These are phyloP conservation scores for Ophiosphaerella korrae DNA, from an alignment of 2,329 filamentous ascomycete species.

Conservation along the genomic window DNA sequence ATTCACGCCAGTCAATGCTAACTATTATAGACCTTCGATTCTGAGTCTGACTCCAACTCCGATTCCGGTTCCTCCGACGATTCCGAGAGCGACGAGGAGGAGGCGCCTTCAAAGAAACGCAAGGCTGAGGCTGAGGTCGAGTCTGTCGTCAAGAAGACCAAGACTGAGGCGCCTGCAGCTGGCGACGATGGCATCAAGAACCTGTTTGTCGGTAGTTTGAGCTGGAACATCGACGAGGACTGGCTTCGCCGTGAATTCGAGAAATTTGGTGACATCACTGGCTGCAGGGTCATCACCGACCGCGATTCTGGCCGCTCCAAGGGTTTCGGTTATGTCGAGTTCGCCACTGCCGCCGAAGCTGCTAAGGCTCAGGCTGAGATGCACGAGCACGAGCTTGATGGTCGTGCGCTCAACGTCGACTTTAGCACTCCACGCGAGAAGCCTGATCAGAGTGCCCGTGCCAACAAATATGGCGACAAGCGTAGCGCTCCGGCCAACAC, in stretches of 20 bases:
- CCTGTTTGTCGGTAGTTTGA: conserved; percentile 87
- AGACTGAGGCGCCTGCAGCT: conserved; percentile 60
- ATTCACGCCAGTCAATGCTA: conserved; percentile 10
- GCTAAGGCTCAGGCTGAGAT: conserved; percentile 75
- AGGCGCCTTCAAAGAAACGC: conserved; percentile 65
- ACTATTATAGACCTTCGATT: conserved; percentile 37
- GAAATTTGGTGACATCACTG: conserved; percentile 72
- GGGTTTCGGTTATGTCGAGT: conserved; percentile 94
- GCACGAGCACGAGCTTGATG: conserved; percentile 75
- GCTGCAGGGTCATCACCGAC: conserved; percentile 83
- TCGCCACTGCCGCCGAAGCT: conserved; percentile 69
- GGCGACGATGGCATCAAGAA: conserved; percentile 60
- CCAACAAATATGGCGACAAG: conserved; percentile 75
- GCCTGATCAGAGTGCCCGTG: conserved; percentile 59
- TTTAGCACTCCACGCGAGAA: conserved; percentile 71
- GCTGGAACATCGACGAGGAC: conserved; percentile 88
- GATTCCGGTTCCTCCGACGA: conserved; percentile 42
- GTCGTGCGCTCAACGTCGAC: conserved; percentile 77
- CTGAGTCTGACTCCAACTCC: conserved; percentile 33
- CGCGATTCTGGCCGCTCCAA: conserved; percentile 81
- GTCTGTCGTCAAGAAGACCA: conserved; percentile 68
- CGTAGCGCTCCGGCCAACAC: conserved; percentile 82
- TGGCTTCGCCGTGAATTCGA: conserved; percentile 82
- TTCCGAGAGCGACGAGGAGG: conserved; percentile 40
- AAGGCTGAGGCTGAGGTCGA: conserved; percentile 63